These are phyloP conservation scores for Akanthomyces dipterigenus DNA, from an alignment of 2,329 filamentous ascomycete species.

Conservation along the genomic window DNA sequence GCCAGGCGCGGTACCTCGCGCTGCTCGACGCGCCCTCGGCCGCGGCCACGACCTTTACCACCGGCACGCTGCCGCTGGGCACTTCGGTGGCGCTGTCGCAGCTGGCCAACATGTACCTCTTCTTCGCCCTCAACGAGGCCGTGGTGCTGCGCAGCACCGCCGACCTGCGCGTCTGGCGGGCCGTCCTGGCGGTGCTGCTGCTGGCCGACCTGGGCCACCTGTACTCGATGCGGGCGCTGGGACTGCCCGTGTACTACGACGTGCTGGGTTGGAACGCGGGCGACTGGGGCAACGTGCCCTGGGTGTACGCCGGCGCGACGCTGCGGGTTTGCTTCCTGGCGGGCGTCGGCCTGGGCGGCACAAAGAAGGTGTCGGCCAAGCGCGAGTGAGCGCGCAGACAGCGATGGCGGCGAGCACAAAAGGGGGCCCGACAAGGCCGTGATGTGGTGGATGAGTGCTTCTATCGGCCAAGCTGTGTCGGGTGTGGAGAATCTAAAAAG, in stretches of 20 bases:
- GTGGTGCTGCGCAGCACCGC: conserved; percentile 63
- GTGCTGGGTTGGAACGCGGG: conserved; percentile 58
- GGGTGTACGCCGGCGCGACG: conserved; percentile 60
- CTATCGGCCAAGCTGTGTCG: no score
- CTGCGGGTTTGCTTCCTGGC: conserved; percentile 53
- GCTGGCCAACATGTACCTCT: conserved; percentile 70
- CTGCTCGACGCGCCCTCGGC: conserved; percentile 54
- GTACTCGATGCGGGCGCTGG: conserved; percentile 56
- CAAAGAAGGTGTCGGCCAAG: conserved; percentile 16
- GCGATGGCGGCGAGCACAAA: background rate
- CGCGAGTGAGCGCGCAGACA: background rate
- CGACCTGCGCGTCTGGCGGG: conserved; percentile 63
- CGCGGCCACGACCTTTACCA: conserved; percentile 21
- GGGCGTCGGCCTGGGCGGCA: conserved; percentile 46
- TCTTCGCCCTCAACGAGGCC: conserved; percentile 72
- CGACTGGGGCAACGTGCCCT: conserved; percentile 61
- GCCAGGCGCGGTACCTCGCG: conserved; percentile 50
- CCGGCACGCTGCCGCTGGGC: conserved; percentile 41
- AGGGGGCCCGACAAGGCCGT: no score
- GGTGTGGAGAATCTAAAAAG: no score
- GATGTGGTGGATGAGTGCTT: no score
- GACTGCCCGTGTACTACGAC: conserved; percentile 57
- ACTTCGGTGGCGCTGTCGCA: conserved; percentile 66
- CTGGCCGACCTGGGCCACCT: conserved; percentile 73
- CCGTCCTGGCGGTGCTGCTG: conserved; percentile 59